Conservation (phyloP, 2,329 filamentous ascomycete genomes). For the Paramyrothecium sp. region DNA sequence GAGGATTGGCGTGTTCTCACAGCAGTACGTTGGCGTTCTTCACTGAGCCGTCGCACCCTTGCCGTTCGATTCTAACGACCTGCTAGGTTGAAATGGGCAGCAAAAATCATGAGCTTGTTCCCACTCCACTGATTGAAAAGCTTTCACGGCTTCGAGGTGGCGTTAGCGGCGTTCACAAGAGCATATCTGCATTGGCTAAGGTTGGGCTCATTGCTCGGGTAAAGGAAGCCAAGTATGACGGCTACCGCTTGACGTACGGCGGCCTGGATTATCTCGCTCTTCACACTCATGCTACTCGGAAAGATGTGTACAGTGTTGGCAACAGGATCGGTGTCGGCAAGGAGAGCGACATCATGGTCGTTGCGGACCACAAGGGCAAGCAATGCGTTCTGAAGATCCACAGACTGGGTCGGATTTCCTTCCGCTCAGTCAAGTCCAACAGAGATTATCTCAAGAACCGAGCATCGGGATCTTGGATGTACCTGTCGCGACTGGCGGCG, state of each 20-base stretch:
- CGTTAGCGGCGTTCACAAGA: conserved; percentile 75
- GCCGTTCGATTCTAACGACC: conserved; percentile 20
- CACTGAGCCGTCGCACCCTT: neutral
- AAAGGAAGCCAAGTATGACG: conserved; percentile 96
- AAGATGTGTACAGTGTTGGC: conserved; percentile 85
- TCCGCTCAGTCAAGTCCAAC: conserved; percentile 93
- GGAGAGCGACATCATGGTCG: conserved; percentile 95
- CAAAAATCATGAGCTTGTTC: conserved; percentile 96
- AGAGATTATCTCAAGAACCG: conserved; percentile 89
- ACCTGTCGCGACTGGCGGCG: conserved; percentile 88
- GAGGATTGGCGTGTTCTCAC: conserved; percentile 96
- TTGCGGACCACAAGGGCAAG: conserved; percentile 73
- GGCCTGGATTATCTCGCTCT: conserved; percentile 97
- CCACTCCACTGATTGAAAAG: conserved; percentile 82
- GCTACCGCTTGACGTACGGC: conserved; percentile 94
- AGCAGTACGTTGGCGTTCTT: conserved; percentile 61
- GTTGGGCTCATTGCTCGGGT: conserved; percentile 86
- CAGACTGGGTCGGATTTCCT: conserved; percentile 90
- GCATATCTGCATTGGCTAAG: conserved; percentile 90
- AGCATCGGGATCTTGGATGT: conserved; percentile 89
- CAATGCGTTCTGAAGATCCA: conserved; percentile 94
- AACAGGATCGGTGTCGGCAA: conserved; percentile 96
- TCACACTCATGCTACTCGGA: conserved; percentile 79
- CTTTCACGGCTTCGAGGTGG: conserved; percentile 79
- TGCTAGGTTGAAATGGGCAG: conserved; percentile 84